Percentiles rank a stretch among this genome's conserved stretches.
Evolutionary conservation across 2,329 filamentous ascomycete species (phyloP).

Genomic region (Setomelanomma holmii): DNA sequence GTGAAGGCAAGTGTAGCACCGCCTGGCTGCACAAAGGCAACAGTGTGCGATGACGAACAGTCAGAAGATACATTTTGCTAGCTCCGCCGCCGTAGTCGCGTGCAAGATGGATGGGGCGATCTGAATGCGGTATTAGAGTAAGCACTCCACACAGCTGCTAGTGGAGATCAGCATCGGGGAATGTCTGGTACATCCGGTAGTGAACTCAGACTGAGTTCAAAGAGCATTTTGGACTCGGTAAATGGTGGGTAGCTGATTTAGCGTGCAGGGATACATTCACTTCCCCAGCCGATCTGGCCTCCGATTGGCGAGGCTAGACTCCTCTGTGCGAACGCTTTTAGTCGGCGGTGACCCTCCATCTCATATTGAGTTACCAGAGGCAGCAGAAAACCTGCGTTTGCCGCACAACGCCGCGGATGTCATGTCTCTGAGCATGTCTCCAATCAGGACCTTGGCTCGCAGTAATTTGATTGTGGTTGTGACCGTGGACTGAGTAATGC

Average conservation of each 20-base stretch:
- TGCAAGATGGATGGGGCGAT: conserved; percentile 26
- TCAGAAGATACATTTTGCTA: conserved; percentile 38
- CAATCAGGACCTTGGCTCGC: background rate
- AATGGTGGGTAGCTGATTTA: conserved; percentile 38
- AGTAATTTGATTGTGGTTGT: background rate
- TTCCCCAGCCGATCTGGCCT: conserved; percentile 32
- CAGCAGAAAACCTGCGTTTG: conserved; percentile 2
- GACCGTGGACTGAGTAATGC: background rate
- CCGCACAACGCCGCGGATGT: background rate
- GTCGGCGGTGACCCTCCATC: conserved; percentile 24
- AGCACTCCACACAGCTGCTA: conserved; percentile 26
- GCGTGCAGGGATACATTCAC: conserved; percentile 28
- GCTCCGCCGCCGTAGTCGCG: conserved; percentile 47
- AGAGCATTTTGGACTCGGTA: conserved; percentile 27
- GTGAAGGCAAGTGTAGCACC: conserved; percentile 19
- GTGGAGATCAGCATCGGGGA: conserved; percentile 36
- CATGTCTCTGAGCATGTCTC: background rate
- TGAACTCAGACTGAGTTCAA: conserved; percentile 26
- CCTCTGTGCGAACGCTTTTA: conserved; percentile 29
- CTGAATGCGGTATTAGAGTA: conserved; percentile 22
- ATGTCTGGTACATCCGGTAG: conserved; percentile 41
- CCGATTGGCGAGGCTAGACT: conserved; percentile 43
- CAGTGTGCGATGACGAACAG: conserved; percentile 33
- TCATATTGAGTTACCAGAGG: conserved; percentile 16
- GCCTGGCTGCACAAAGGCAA: conserved; percentile 23